phyloP scores from a whole-genome alignment of 768 basidiomycete species.

The Chlorophyllum brunneum region DNA sequence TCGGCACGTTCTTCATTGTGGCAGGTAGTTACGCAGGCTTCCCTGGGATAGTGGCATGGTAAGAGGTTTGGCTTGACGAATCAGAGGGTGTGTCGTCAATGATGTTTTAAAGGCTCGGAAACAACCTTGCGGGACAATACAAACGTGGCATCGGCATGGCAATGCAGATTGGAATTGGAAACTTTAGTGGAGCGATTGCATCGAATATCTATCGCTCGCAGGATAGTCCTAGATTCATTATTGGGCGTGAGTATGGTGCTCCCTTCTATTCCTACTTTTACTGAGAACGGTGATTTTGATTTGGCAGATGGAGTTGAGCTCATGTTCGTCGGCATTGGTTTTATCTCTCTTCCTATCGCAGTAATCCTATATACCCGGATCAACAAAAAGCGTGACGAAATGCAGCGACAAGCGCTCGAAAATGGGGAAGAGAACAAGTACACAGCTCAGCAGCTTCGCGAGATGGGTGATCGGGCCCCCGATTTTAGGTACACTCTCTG shows the following conservation, averaged over 20 bases:
- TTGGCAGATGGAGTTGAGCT: constrained; percentile 56
- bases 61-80: constrained; percentile 6
- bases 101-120: constrained; percentile 47
- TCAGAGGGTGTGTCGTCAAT: background rate
- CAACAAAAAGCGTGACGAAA: constrained; percentile 48
- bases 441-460: constrained; percentile 30
- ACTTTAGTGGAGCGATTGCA: constrained; percentile 62
- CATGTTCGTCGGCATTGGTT: constrained; percentile 66
- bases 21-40: constrained; percentile 58
- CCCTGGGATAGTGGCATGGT: constrained; percentile 65
- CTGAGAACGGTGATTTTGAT: background rate
- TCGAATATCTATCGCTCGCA: constrained; percentile 56
- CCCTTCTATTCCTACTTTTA: background rate
- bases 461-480: constrained; percentile 58
- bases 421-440: constrained; percentile 30
- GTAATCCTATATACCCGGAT: constrained; percentile 50
- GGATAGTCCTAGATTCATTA: constrained; percentile 56
- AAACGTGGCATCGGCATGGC: constrained; percentile 70
- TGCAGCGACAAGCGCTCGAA: constrained; percentile 23
- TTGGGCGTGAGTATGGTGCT: constrained; percentile 50
- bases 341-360: constrained; percentile 46
- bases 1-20: constrained; percentile 68
- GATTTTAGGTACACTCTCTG: constrained; percentile 54
- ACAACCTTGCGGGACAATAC: constrained; percentile 65
- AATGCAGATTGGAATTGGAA: constrained; percentile 63